Evolutionary conservation across 768 basidiomycete genomes (phyloP), one percentile per base, ranked within the genome.

Genomic region (Phaeotremella skinneri): DNA sequence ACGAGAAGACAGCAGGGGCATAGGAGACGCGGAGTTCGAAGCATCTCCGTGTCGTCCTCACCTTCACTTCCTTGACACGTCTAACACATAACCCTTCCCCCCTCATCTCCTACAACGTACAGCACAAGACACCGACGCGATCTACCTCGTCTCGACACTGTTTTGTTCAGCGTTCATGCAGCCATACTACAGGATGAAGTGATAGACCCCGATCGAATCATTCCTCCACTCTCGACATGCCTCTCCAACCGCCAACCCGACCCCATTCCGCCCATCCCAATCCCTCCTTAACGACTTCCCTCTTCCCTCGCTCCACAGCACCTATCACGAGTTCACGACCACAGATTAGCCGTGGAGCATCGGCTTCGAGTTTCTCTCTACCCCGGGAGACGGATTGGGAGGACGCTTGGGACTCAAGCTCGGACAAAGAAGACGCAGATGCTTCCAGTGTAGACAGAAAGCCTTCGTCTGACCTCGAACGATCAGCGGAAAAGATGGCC

Each of bases 351-450:
- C 43, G 55, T 41, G 51, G 54, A 3, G 39, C 55, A 0, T 55
- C 57, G 3, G 48, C 55, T 48, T 58, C 64, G 2, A 39, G 37
- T 26, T 62, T 58, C 14, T 48, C 37, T 45, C 43, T 37, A 23
- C 43, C 31, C 41, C 34, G 27, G 32, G 52, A 42, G 25, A 43
- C 50, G 23, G 70, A 71, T 45, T 76, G 75, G 75, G 73, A 74
- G 14, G 73, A 76, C 52, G 73, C 72, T 16, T 76, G 75, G 75
- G 75, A 76, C 56, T 66, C 63, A 16, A 63, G 60, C 13, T 73
- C 70, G 1, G 75, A 76, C 43, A 69, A 68, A 27, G 75, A 76
- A 29, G 70, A 70, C 29, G 47, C 60, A 43, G 17, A 42, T n/a
- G 21, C 16, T 20, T n/a, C n/a, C n/a, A n/a, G n/a, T n/a, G n/a